Conservation (phyloP, 306 rosid species). For the Ceratonia siliqua region DNA sequence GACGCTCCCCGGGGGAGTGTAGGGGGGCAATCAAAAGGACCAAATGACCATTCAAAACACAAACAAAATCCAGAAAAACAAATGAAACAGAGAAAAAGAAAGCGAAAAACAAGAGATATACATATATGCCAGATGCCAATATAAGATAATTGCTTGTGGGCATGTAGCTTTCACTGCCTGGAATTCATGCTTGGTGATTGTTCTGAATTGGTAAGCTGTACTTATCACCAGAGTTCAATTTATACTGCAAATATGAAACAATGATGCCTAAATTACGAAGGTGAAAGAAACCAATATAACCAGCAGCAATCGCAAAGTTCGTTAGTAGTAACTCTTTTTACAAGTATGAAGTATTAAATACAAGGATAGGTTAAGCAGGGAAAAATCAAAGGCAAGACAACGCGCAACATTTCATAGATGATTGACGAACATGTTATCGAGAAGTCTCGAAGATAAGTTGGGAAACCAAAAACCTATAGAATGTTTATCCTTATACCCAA, state of each 20-base stretch:
- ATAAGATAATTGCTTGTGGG: conserved; percentile 19
- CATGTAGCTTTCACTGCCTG: conserved; percentile 43
- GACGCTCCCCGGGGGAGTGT: background rate
- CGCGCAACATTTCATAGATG: background rate
- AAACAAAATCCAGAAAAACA: conserved; percentile 10
- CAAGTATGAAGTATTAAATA: background rate
- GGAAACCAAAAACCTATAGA: background rate
- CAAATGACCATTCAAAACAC: background rate
- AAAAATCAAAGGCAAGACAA: background rate
- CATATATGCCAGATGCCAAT: conserved; percentile 43
- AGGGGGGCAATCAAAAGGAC: background rate
- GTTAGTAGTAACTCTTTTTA: background rate
- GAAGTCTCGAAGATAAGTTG: conserved; percentile 10
- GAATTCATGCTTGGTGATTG: conserved; percentile 40
- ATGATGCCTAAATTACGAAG: conserved; percentile 19
- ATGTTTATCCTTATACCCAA: background rate
- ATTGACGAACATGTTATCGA: background rate
- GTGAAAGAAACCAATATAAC: conserved; percentile 9
- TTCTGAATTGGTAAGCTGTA: conserved; percentile 44
- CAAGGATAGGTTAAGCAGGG: background rate
- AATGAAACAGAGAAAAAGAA: conserved; percentile 12
- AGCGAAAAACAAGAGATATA: conserved; percentile 22
- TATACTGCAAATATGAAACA: conserved; percentile 63
- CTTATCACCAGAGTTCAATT: conserved; percentile 60
- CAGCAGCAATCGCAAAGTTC: background rate